Evolutionary conservation across 2,329 filamentous ascomycete genomes (phyloP), one percentile per base, ranked within the genome.

Genomic region (Ophiostoma novo-ulmi): DNA sequence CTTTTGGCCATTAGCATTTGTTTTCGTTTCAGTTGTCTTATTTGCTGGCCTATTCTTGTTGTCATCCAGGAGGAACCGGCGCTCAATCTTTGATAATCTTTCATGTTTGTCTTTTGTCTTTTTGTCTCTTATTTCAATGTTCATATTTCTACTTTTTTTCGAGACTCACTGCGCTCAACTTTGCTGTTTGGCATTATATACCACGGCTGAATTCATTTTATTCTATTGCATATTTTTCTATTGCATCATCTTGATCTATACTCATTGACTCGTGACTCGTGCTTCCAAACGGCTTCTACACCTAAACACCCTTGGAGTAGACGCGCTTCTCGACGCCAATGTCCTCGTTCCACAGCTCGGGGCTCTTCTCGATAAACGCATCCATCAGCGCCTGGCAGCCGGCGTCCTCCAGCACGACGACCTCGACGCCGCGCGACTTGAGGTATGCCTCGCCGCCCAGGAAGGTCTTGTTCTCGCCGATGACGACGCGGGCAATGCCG

Each of bases 391-490:
- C 85, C 72, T 85, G 85, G 77, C 90, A 92, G 76, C 89, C 86
- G 44, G 83, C 77, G 75, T 87, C 87, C 74, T 91, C 84, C 72
- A 93, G 75, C 41, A 92, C 89, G n/a, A 92, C 81, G 3, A 94
- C 88, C 76, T 93, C 89, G 75, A 93, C 85, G 31, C 91, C 90
- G 71, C 87, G 84, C 74, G 85, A 82, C 78, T 85, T 84, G 55
- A 94, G 81, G 76, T 92, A 89, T 41, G 87, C 85, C 79, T 94
- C 91, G 20, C 89, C 90, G 39, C 91, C 91, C 13, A 91, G 77
- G 74, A 91, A 93, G 26, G 85, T 93, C 76, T 86, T 86, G 80
- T 93, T 93, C 81, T 94, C 91, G 67, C 89, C 91, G 75, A 94
- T 87, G 39, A 94, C 90, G 3, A 93, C 90, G 31, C 91, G 85